Base-by-base conservation (phyloP, 164 flowering plant species). In the Platanus orientalis region DNA sequence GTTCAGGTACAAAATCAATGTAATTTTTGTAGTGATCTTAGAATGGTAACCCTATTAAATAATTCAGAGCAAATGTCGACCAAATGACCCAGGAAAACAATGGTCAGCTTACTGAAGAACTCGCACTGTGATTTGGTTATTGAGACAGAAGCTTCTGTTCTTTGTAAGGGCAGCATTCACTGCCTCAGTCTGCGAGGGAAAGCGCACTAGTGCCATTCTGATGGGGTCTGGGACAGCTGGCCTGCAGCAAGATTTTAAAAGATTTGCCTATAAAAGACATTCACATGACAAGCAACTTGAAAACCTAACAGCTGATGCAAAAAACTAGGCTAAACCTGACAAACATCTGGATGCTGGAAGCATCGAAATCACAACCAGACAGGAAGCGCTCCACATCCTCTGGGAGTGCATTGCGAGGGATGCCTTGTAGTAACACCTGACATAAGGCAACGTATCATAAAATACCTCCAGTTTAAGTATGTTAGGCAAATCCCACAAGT, bases 351-450 rank as follows among this genome's bases (percentile, higher is more conserved):
- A 84, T 53, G 60, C 68, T 69, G 44, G 86, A 72, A 20, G 82
- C 23, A 58, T 77, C 77, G 56, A 48, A 83, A 16, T 74, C 73
- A 72, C 78, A 86, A 54, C 96, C 95, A 61, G 78, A 74, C 27
- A 89, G 78, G 69, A 84, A 78, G 3, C 88, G 84, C 25, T 92
- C 96, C 24, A 92, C 66, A 53, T 89, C 98, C 4, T 84, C 88
- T 24, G 44, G 20, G 16, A 57, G 0, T 10, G 95, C 87, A 65
- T 39, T 71, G 20, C 71, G 84, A 32, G 96, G 90, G 32, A 92
- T 28, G 57, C 91, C 96, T 67, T 72, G 80, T 63, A 89, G 45
- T 61, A 92, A 63, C 20, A 80, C 80, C 97, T 86, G 75, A 60
- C 11, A 69, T 48, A 61, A 53, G 48, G n/a, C 47, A 51, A 32